phyloP scores from a whole-genome alignment of 2,329 filamentous ascomycete genomes.

The Verticillium nonalfalfae region DNA sequence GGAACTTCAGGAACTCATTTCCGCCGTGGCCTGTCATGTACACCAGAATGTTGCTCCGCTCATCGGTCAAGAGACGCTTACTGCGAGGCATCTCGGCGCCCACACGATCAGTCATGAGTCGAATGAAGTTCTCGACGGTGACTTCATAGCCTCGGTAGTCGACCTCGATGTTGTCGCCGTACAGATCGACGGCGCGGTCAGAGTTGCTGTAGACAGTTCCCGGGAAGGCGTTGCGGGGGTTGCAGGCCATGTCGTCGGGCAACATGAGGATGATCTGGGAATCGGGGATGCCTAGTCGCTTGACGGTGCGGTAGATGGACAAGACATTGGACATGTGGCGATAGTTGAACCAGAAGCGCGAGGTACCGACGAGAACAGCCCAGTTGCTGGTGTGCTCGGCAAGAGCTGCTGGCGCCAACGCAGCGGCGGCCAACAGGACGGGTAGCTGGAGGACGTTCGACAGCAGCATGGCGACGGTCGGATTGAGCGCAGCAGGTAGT shows the following conservation, averaged over 20 bases:
- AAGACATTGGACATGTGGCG: conserved; percentile 96
- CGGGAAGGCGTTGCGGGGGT: conserved; percentile 95
- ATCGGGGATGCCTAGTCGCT: conserved; percentile 94
- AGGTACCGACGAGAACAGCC: conserved; percentile 98
- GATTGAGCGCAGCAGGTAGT: neutral
- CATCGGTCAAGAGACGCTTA: conserved; percentile 89
- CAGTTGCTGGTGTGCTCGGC: conserved; percentile 95
- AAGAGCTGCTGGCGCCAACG: conserved; percentile 37
- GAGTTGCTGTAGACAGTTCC: conserved; percentile 98
- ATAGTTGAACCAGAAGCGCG: conserved; percentile 99
- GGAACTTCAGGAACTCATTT: conserved; percentile 97
- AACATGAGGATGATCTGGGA: conserved; percentile 99
- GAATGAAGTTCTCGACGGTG: conserved; percentile 97
- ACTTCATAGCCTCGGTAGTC: conserved; percentile 98
- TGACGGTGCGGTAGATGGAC: conserved; percentile 95
- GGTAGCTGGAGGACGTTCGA: conserved; percentile 35
- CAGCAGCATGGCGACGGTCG: conserved; percentile 40
- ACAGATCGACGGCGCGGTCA: conserved; percentile 89
- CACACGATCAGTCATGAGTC: conserved; percentile 87
- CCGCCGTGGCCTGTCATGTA: conserved; percentile 99
- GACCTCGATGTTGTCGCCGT: conserved; percentile 98
- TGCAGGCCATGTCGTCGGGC: conserved; percentile 99
- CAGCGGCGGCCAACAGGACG: conserved; percentile 38
- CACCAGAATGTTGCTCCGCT: conserved; percentile 92
- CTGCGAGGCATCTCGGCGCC: conserved; percentile 91